Conservation (phyloP, 2,329 filamentous ascomycete genomes). For the Botrytis cinerea region DNA sequence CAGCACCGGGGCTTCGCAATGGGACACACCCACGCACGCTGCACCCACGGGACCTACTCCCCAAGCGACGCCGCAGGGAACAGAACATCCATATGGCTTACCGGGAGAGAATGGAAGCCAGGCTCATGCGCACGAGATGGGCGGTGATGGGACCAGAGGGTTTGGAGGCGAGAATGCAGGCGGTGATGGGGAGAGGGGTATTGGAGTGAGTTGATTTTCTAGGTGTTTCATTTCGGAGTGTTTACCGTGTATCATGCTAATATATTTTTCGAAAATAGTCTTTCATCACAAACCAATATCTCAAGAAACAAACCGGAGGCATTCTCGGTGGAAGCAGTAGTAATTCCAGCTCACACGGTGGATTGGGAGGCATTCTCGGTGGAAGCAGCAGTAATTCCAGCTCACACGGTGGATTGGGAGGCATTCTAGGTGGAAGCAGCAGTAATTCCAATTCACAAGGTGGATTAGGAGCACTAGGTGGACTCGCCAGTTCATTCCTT, state of each 20-base stretch:
- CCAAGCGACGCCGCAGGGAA: constrained; percentile 48
- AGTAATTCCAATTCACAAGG: constrained; percentile 29
- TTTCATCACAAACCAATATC: constrained; percentile 41
- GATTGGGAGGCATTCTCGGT: constrained; percentile 30
- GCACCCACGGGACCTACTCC: constrained; percentile 63
- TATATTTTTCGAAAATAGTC: constrained; percentile 25
- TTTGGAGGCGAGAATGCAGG: constrained; percentile 63
- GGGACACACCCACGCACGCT: constrained; percentile 69
- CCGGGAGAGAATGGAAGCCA: constrained; percentile 40
- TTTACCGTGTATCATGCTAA: background rate
- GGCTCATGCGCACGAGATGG: constrained; percentile 44
- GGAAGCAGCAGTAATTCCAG: constrained; percentile 23
- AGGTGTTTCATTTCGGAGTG: background rate
- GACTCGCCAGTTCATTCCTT: constrained; percentile 44
- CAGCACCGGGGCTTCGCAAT: constrained; percentile 70
- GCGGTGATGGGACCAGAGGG: constrained; percentile 60
- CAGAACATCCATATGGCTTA: constrained; percentile 64
- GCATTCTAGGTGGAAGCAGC: constrained; percentile 8
- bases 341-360: constrained; percentile 30
- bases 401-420: constrained; percentile 32
- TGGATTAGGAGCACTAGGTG: constrained; percentile 43
- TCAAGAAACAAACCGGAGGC: constrained; percentile 21
- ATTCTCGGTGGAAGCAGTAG: constrained; percentile 20
- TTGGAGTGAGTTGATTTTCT: constrained; percentile 58
- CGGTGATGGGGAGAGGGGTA: constrained; percentile 64